Evolutionary conservation across 768 basidiomycete species (phyloP).

Genomic region (Suillus occidentalis): DNA sequence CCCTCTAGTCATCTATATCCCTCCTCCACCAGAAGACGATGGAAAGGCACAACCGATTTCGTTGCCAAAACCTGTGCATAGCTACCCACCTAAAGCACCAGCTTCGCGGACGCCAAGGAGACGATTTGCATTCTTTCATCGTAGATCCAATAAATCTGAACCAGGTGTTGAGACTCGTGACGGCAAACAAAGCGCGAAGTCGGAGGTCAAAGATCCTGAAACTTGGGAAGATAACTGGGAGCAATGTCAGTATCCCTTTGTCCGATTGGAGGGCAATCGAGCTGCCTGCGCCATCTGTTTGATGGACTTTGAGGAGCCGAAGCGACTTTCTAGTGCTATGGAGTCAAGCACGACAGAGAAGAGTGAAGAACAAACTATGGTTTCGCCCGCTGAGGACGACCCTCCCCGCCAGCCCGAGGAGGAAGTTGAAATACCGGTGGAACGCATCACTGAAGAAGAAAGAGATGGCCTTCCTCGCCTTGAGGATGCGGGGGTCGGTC

Average conservation of each 20-base stretch:
- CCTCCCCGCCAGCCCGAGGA: conserved; percentile 17
- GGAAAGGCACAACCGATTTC: conserved; percentile 33
- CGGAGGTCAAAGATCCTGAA: conserved; percentile 33
- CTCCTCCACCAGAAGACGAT: conserved; percentile 61
- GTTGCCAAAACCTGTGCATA: conserved; percentile 50
- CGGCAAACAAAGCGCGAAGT: conserved; percentile 11
- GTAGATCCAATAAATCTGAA: conserved; percentile 23
- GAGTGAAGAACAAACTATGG: conserved; percentile 13
- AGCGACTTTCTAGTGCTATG: conserved; percentile 25
- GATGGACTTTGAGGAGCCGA: conserved; percentile 82
- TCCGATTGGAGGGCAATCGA: conserved; percentile 77
- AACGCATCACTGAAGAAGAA: conserved; percentile 41
- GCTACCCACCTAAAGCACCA: conserved; percentile 59
- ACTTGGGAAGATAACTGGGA: conserved; percentile 84
- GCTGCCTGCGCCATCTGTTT: conserved; percentile 85
- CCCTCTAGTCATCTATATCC: conserved; percentile 84
- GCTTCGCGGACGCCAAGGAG: conserved; percentile 34
- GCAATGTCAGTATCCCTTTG: conserved; percentile 74
- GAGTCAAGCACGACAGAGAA: conserved; percentile 32
- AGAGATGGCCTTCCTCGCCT: conserved; percentile 48
- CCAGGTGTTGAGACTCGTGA: conserved; percentile 18
- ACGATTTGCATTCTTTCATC: conserved; percentile 55
- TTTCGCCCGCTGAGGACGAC: conserved; percentile 1
- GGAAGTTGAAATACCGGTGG: conserved; percentile 32
- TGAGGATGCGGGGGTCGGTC: conserved; percentile 71